A percentile compares a stretch with the other conserved stretches of the same genome.
phyloP scores from a whole-genome alignment of 2,329 filamentous ascomycete genomes.

The Xylaria sp. region DNA sequence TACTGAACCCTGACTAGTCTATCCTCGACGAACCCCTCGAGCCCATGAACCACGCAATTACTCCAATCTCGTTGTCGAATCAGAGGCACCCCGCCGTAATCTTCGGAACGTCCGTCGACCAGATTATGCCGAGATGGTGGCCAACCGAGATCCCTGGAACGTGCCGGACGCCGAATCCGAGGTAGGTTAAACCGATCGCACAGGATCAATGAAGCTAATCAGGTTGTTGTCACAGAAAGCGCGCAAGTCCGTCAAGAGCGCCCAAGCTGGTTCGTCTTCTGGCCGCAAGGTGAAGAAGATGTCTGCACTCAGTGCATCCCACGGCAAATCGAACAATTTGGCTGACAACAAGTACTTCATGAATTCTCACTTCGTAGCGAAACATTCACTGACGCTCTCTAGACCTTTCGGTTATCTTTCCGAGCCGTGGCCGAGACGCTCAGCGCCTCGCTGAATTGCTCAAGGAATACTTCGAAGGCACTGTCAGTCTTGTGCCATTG shows the following conservation, averaged over 20 bases:
- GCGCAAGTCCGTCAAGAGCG: slow-evolving; percentile 15
- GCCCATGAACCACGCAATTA: neutral
- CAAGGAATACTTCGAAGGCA: too few species aligned
- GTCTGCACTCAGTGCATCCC: slow-evolving; percentile 2
- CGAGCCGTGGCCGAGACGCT: slow-evolving; percentile 32
- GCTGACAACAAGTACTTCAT: slow-evolving; percentile 23
- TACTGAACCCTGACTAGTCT: slow-evolving; percentile 22
- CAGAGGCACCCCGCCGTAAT: slow-evolving; percentile 22
- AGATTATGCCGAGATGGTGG: slow-evolving; percentile 29
- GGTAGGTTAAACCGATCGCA: slow-evolving; percentile 8
- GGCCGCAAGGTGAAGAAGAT: slow-evolving; percentile 20
- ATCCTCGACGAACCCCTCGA: slow-evolving; percentile 10
- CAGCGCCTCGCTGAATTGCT: slow-evolving; percentile 25
- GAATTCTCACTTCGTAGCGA: neutral
- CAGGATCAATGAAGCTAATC: slow-evolving; percentile 1
- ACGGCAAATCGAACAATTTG: slow-evolving; percentile 15
- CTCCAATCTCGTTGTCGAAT: neutral
- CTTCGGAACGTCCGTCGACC: slow-evolving; percentile 24
- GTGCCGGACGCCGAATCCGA: slow-evolving; percentile 21
- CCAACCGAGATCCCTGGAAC: slow-evolving; percentile 26
- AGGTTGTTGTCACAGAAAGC: slow-evolving; percentile 11
- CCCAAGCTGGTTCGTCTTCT: slow-evolving; percentile 11
- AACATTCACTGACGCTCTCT: slow-evolving; percentile 9
- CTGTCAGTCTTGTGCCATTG: too few species aligned
- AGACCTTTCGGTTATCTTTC: slow-evolving; percentile 32